phyloP scores from a whole-genome alignment of 768 basidiomycete species.

The Lactarius tabidus region DNA sequence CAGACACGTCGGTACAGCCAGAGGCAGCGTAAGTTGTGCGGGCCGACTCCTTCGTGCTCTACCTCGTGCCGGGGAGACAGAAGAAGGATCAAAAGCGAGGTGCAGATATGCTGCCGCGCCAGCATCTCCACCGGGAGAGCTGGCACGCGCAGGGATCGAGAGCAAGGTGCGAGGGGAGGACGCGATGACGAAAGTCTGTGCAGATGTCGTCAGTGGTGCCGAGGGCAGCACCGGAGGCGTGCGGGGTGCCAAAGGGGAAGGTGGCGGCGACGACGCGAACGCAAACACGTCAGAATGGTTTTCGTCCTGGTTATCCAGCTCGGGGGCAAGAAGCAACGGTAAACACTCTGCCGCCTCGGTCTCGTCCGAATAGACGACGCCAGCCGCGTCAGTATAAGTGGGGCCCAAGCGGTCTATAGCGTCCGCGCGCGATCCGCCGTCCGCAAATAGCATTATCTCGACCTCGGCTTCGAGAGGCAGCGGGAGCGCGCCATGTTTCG shows the following conservation, averaged over 20 bases:
- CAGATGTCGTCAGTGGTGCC: not conserved
- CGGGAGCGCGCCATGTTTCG: slow-evolving; percentile 33
- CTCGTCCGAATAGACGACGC: slow-evolving; percentile 66
- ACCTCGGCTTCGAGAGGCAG: slow-evolving; percentile 62
- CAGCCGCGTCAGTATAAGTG: slow-evolving; percentile 50
- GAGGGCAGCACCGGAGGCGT: not conserved
- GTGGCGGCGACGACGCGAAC: not conserved
- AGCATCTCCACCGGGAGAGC: not conserved
- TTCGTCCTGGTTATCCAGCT: not conserved
- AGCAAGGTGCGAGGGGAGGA: slow-evolving; percentile 5
- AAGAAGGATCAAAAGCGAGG: not conserved
- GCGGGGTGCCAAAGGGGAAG: not conserved
- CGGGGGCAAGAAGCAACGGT: slow-evolving; percentile 48
- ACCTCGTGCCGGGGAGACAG: not conserved
- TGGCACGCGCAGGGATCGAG: slow-evolving; percentile 20
- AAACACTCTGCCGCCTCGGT: slow-evolving; percentile 69
- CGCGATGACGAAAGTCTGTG: not conserved
- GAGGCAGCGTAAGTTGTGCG: not conserved
- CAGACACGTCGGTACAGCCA: not conserved
- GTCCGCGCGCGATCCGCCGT: slow-evolving; percentile 56
- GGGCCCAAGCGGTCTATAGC: slow-evolving; percentile 44
- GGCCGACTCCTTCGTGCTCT: slow-evolving; percentile 7
- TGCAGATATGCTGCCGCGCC: slow-evolving; percentile 3
- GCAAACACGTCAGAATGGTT: not conserved
- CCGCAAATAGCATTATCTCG: slow-evolving; percentile 63